phyloP scores from a whole-genome alignment of 164 flowering plant species.

The Dillenia turbinata region DNA sequence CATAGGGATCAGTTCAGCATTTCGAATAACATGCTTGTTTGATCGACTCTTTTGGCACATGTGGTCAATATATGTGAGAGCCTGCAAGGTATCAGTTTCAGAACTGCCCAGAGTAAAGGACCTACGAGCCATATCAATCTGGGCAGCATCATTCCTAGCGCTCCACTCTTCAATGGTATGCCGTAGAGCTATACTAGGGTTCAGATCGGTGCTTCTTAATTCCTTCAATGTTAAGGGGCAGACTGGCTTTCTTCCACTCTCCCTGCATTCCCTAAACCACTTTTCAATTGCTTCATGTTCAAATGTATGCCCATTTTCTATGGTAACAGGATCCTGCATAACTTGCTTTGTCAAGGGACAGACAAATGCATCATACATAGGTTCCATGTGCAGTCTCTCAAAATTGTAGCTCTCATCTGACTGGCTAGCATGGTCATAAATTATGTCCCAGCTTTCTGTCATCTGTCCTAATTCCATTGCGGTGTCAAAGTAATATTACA shows the following conservation, averaged over 20 bases:
- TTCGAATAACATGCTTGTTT: conserved; percentile 57
- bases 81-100: conserved; percentile 56
- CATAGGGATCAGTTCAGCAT: conserved; percentile 62
- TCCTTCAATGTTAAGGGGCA: conserved; percentile 83
- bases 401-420: conserved; percentile 71
- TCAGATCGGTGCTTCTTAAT: conserved; percentile 65
- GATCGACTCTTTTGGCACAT: conserved; percentile 53
- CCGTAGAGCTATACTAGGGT: conserved; percentile 81
- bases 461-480: conserved; percentile 26
- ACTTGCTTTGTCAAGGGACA: conserved; percentile 94
- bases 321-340: conserved; percentile 85
- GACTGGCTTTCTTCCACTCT: conserved; percentile 64
- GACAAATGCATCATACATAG: conserved; percentile 82
- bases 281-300: conserved; percentile 91
- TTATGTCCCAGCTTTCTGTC: conserved; percentile 75
- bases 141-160: conserved; percentile 81
- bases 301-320: conserved; percentile 89
- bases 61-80: conserved; percentile 59
- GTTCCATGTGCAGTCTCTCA: conserved; percentile 74
- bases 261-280: conserved; percentile 86
- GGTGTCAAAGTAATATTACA: conserved; percentile 6
- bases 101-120: conserved; percentile 45
- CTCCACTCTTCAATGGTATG: conserved; percentile 93
- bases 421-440: conserved; percentile 53
- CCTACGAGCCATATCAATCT: conserved; percentile 72